Evolutionary conservation across 768 basidiomycete species (phyloP).

Genomic region (Lactarius hengduanensis): DNA sequence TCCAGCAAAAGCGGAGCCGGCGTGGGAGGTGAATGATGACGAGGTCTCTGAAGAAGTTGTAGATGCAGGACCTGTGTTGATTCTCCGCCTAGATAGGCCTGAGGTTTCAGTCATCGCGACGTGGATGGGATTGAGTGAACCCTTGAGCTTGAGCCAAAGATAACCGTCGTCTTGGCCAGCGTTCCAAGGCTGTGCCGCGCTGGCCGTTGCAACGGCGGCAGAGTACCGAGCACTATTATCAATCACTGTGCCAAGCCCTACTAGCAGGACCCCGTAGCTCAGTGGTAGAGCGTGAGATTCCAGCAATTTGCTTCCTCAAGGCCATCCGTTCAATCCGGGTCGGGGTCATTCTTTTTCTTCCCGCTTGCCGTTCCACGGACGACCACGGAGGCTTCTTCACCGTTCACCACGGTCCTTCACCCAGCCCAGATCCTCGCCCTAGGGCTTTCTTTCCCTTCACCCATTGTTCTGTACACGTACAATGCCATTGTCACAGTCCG

Average conservation of each 20-base stretch:
- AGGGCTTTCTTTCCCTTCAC: not conserved
- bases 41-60: slow-evolving; percentile 37
- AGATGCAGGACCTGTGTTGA: slow-evolving; percentile 42
- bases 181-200: slow-evolving; percentile 2
- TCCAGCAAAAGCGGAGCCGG: slow-evolving; percentile 82
- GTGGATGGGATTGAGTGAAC: not conserved
- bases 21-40: slow-evolving; percentile 46
- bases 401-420: not conserved
- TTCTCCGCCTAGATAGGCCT: slow-evolving; percentile 58
- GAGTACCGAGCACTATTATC: not conserved
- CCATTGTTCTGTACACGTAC: not conserved
- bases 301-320: slow-evolving; percentile 28
- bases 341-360: slow-evolving; percentile 20
- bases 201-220: not conserved
- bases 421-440: not conserved
- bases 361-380: not conserved
- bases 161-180: not conserved
- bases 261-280: slow-evolving; percentile 26
- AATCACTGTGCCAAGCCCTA: not conserved
- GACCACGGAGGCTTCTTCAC: not conserved
- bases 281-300: slow-evolving; percentile 32
- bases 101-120: slow-evolving; percentile 20
- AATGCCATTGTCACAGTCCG: not conserved
- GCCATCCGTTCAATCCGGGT: slow-evolving; percentile 32
- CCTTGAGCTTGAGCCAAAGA: not conserved